phyloP scores from a whole-genome alignment of 1,284 basidiomycete species.

The Cryptococcus sp. region DNA sequence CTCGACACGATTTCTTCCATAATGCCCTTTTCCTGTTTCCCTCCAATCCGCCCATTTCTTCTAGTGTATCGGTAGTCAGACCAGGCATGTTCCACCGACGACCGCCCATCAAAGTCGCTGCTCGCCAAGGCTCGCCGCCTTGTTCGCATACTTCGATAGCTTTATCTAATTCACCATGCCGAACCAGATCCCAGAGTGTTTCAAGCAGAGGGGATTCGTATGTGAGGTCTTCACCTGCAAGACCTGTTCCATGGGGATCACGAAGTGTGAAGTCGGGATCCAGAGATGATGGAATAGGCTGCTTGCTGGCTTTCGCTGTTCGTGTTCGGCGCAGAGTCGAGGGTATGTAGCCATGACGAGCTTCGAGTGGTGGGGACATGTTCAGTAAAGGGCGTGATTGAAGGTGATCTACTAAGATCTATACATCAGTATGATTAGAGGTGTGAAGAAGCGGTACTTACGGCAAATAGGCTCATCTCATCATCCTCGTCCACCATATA shows the following conservation, averaged over 20 bases:
- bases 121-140: conserved; percentile 83
- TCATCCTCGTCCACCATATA: conserved; percentile 38
- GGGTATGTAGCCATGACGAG: conserved; percentile 42
- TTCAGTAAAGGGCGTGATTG: conserved; percentile 37
- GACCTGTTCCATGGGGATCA: conserved; percentile 32
- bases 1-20: conserved; percentile 80
- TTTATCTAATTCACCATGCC: conserved; percentile 67
- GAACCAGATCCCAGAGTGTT: conserved; percentile 40
- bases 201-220: conserved; percentile 41
- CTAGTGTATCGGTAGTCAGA: conserved; percentile 26
- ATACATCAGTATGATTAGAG: neutral
- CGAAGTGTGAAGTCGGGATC: conserved; percentile 46
- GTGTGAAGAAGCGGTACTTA: conserved; percentile 8
- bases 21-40: conserved; percentile 70
- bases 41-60: conserved; percentile 15
- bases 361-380: conserved; percentile 36
- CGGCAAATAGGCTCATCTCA: conserved; percentile 38
- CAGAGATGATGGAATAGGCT: conserved; percentile 20
- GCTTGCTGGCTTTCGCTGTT: conserved; percentile 12
- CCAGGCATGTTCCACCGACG: conserved; percentile 41
- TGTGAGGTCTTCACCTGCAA: conserved; percentile 44
- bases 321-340: conserved; percentile 37
- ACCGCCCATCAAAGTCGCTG: conserved; percentile 48
- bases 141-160: conserved; percentile 78
- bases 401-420: conserved; percentile 42